Conservation (phyloP, 306 rosid species). For the Prunus kanzakura region DNA sequence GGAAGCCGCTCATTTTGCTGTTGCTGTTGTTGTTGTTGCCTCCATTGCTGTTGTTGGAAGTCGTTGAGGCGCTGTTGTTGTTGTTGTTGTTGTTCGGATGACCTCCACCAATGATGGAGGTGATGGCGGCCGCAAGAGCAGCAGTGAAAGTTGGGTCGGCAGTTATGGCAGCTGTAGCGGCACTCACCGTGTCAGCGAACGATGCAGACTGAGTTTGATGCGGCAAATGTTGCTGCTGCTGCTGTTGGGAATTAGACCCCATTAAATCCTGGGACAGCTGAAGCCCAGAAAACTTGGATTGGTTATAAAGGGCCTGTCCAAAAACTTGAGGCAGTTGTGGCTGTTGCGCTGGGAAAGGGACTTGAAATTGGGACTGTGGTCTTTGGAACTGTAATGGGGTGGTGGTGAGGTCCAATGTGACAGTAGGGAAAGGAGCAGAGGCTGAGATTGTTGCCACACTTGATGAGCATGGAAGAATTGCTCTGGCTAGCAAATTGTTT, state of each 20-base stretch:
- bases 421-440: conserved; percentile 88
- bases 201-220: conserved; percentile 38
- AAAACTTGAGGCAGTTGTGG: conserved; percentile 37
- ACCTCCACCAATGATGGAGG: conserved; percentile 72
- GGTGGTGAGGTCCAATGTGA: conserved; percentile 87
- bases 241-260: conserved; percentile 32
- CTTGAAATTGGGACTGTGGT: conserved; percentile 46
- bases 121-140: conserved; percentile 88
- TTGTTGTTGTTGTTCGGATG: conserved; percentile 30
- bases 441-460: conserved; percentile 91
- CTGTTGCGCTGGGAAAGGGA: conserved; percentile 51
- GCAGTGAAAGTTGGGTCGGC: conserved; percentile 88
- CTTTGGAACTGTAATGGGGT: conserved; percentile 55
- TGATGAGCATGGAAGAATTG: conserved; percentile 69
- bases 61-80: conserved; percentile 10
- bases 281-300: conserved; percentile 87
- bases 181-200: conserved; percentile 62
- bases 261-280: conserved; percentile 65
- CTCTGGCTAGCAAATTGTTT: conserved; percentile 65
- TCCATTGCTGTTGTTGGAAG: conserved; percentile 22
- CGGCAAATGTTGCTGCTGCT: conserved; percentile 19
- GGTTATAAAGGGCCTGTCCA: conserved; percentile 67
- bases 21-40: conserved; percentile 19
- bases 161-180: conserved; percentile 89
- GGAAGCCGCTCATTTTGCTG: conserved; percentile 43